phyloP scores from a whole-genome alignment of 2,329 filamentous ascomycete species.

The Thielaviopsis ethacetica region DNA sequence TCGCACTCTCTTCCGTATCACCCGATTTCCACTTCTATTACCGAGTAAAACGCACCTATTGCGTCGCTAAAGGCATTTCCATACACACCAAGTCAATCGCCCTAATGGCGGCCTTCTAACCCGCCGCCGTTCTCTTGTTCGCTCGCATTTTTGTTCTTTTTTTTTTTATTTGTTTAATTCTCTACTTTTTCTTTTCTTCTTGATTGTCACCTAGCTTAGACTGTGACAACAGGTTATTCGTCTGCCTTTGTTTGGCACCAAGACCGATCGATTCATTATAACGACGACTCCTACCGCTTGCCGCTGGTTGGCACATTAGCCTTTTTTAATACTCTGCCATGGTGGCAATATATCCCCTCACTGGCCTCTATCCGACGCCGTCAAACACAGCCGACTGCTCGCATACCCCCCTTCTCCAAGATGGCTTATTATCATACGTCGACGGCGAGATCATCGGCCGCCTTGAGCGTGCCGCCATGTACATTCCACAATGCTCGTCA shows the following conservation, averaged over 20 bases:
- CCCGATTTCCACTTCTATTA: no score
- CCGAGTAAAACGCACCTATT: not conserved
- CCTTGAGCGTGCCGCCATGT: constrained; percentile 2
- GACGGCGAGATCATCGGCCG: constrained; percentile 2
- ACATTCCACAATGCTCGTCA: constrained; percentile 2
- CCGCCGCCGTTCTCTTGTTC: not conserved
- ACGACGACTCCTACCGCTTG: not conserved
- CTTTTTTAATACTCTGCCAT: not conserved
- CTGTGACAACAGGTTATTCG: not conserved
- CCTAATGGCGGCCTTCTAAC: constrained; percentile 1
- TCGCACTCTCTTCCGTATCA: no score
- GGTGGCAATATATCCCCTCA: constrained; percentile 2
- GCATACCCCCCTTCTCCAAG: constrained; percentile 7
- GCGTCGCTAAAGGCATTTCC: not conserved
- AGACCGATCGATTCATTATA: no score
- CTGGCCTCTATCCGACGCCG: not conserved
- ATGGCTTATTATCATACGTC: constrained; percentile 7
- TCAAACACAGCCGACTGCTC: constrained; percentile 7
- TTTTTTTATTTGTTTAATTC: not conserved
- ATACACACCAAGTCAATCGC: not conserved
- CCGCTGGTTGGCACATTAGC: not conserved
- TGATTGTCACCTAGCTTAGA: not conserved
- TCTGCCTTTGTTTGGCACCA: not conserved
- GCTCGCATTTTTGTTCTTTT: not conserved
- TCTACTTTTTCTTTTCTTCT: not conserved